A percentile compares a stretch with the other conserved stretches of the same genome.
Evolutionary conservation across 257 asterid genomes (phyloP).

Genomic region (Nicotiana attenuata): DNA sequence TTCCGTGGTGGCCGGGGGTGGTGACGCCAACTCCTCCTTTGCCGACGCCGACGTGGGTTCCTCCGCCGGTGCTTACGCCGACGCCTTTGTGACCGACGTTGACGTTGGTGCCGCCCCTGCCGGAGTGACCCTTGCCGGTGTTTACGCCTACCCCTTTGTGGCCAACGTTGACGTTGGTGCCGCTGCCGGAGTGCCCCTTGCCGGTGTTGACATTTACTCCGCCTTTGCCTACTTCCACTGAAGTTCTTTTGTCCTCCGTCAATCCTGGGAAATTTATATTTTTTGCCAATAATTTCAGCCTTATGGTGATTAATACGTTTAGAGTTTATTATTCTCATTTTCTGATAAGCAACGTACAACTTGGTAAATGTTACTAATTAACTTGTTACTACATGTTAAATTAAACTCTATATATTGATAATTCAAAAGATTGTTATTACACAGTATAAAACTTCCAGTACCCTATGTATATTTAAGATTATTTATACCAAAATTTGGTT

Average conservation of each 20-base stretch:
- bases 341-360: too few relatives aligned
- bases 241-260: slow-evolving; percentile 41
- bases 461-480: too few relatives aligned
- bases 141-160: slow-evolving; percentile 26
- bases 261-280: slow-evolving; percentile 25
- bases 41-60: slow-evolving; percentile 45
- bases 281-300: not conserved
- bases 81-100: slow-evolving; percentile 24
- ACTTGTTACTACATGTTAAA: too few relatives aligned
- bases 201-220: slow-evolving; percentile 18
- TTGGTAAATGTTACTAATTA: too few relatives aligned
- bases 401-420: too few relatives aligned
- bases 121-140: slow-evolving; percentile 29
- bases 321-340: not conserved
- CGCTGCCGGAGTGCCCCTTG: slow-evolving; percentile 13
- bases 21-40: slow-evolving; percentile 46
- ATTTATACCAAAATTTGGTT: too few relatives aligned
- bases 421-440: too few relatives aligned
- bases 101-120: slow-evolving; percentile 46
- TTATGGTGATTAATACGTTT: not conserved
- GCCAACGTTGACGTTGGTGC: slow-evolving; percentile 20
- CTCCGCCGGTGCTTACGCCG: slow-evolving; percentile 28
- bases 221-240: slow-evolving; percentile 24
- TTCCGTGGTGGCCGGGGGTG: slow-evolving; percentile 31
- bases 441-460: too few relatives aligned